These are phyloP conservation scores for Alternaria longipes DNA, from an alignment of 2,329 filamentous ascomycete genomes.

Conservation along the genomic window DNA sequence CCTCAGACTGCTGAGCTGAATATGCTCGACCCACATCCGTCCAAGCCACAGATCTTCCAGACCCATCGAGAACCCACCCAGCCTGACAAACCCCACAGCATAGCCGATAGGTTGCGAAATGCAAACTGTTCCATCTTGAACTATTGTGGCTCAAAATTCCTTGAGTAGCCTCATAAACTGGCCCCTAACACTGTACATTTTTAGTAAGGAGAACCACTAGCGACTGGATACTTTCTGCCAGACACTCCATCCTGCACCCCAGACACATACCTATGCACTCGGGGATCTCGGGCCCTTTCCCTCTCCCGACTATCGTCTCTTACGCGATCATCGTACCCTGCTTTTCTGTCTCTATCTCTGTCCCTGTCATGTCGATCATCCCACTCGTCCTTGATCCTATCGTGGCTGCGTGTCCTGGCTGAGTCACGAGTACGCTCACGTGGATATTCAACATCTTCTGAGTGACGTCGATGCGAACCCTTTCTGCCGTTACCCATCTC, in stretches of 20 bases:
- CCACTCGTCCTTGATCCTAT: slow-evolving; percentile 41
- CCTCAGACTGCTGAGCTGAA: neutral
- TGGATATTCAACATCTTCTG: slow-evolving; percentile 38
- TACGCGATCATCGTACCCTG: neutral
- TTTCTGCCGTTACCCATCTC: slow-evolving; percentile 20
- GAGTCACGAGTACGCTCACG: slow-evolving; percentile 32
- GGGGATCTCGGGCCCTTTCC: slow-evolving; percentile 32
- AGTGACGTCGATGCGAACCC: slow-evolving; percentile 33
- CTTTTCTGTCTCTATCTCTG: slow-evolving; percentile 4
- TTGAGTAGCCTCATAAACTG: slow-evolving; percentile 29
- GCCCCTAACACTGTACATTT: slow-evolving; percentile 25
- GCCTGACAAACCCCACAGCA: neutral
- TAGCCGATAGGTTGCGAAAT: neutral
- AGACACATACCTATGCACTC: slow-evolving; percentile 45
- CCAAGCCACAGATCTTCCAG: slow-evolving; percentile 15
- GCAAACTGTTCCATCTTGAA: neutral
- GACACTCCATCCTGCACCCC: slow-evolving; percentile 48
- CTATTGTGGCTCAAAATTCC: slow-evolving; percentile 27
- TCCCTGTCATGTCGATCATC: slow-evolving; percentile 25
- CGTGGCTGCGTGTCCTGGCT: slow-evolving; percentile 39
- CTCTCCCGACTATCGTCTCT: slow-evolving; percentile 27
- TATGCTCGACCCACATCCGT: slow-evolving; percentile 2
- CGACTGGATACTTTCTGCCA: slow-evolving; percentile 45
- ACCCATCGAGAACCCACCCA: slow-evolving; percentile 1
- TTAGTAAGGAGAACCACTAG: slow-evolving; percentile 31